Evolutionary conservation across 2,329 filamentous ascomycete species (phyloP).

Genomic region (Graphium sp.): DNA sequence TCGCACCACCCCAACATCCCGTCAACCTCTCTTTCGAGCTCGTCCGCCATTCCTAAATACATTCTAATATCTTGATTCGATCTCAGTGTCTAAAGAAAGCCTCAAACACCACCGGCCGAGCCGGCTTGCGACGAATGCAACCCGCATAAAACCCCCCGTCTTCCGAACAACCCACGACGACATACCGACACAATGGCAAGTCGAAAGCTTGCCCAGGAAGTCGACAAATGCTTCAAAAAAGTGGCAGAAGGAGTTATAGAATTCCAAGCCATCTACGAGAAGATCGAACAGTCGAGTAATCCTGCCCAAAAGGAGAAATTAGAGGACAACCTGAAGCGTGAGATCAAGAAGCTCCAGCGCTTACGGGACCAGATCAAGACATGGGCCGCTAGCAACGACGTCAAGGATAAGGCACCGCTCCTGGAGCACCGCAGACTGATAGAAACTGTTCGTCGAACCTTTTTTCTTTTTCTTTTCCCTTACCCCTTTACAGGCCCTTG

Average conservation of each 20-base stretch:
- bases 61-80: too few species aligned
- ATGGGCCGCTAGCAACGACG: constrained; percentile 96
- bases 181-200: constrained; percentile 58
- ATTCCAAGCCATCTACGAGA: constrained; percentile 93
- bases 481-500: not conserved
- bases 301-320: constrained; percentile 94
- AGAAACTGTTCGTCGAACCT: constrained; percentile 59
- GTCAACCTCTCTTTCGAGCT: not conserved
- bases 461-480: not conserved
- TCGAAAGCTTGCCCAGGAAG: constrained; percentile 92
- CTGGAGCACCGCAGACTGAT: constrained; percentile 90
- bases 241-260: constrained; percentile 81
- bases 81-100: too few species aligned
- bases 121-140: too few species aligned
- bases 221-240: constrained; percentile 99
- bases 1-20: too few species aligned
- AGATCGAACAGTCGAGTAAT: constrained; percentile 87
- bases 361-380: constrained; percentile 98
- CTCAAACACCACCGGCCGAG: too few species aligned
- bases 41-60: too few species aligned
- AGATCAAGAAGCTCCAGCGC: constrained; percentile 98
- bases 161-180: too few species aligned
- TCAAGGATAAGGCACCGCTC: constrained; percentile 96
- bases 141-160: too few species aligned
- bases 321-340: constrained; percentile 93